A percentile compares a stretch with the other conserved stretches of the same genome.
phyloP scores from a whole-genome alignment of 148 eudicot species.

The Spergularia marina region DNA sequence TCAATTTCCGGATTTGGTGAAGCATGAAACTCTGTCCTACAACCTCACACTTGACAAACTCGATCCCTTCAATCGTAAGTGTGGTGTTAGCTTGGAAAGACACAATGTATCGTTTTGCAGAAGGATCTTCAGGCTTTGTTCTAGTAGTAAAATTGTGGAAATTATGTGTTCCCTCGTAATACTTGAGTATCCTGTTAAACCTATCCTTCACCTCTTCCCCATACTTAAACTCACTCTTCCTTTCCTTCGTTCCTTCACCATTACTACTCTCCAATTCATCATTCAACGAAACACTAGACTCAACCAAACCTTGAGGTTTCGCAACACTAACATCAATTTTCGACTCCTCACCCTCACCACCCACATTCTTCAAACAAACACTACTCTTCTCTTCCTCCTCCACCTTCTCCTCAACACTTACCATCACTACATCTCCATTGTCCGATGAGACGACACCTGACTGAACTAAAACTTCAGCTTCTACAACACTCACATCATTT shows the following conservation, averaged over 20 bases:
- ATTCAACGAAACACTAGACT: slow-evolving; percentile 42
- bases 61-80: slow-evolving; percentile 67
- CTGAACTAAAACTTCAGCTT: slow-evolving; percentile 19
- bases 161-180: slow-evolving; percentile 80
- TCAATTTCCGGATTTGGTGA: slow-evolving; percentile 90
- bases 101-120: slow-evolving; percentile 73
- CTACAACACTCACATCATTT: slow-evolving; percentile 4
- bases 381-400: background rate
- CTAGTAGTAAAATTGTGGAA: slow-evolving; percentile 92
- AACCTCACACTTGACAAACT: slow-evolving; percentile 91
- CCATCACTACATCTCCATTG: slow-evolving; percentile 22
- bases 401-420: slow-evolving; percentile 5
- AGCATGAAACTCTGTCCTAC: slow-evolving; percentile 98
- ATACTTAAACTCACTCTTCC: slow-evolving; percentile 48
- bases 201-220: slow-evolving; percentile 64
- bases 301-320: slow-evolving; percentile 17
- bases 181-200: slow-evolving; percentile 65
- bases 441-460: slow-evolving; percentile 38
- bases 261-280: background rate
- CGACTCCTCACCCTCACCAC: background rate
- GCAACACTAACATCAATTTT: slow-evolving; percentile 10
- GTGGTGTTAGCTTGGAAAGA: slow-evolving; percentile 68
- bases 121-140: slow-evolving; percentile 81
- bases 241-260: slow-evolving; percentile 15
- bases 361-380: background rate